phyloP scores from a whole-genome alignment of 2,329 filamentous ascomycete species.

The Magnaporthiopsis incrustans region DNA sequence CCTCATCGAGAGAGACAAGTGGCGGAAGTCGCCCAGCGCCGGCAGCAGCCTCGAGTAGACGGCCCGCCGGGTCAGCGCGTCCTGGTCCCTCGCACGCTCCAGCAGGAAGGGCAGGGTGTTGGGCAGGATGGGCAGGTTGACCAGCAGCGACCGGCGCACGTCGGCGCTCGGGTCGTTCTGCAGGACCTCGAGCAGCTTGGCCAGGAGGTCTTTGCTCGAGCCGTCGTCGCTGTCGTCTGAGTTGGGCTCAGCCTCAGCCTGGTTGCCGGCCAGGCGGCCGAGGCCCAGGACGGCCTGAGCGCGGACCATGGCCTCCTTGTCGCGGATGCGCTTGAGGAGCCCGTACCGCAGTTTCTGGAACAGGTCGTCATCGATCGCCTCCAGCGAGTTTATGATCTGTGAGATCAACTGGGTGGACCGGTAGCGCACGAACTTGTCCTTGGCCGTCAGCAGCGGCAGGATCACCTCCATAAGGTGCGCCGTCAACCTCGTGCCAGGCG shows the following conservation, averaged over 20 bases:
- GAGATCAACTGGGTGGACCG: conserved; percentile 83
- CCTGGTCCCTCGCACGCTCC: conserved; percentile 83
- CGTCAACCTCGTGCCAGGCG: conserved; percentile 73
- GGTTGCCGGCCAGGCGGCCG: conserved; percentile 73
- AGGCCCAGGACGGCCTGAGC: conserved; percentile 87
- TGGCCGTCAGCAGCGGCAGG: conserved; percentile 69
- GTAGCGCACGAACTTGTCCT: conserved; percentile 90
- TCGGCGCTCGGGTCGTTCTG: conserved; percentile 94
- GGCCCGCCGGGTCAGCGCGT: conserved; percentile 73
- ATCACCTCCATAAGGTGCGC: conserved; percentile 65
- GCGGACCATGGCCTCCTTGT: conserved; percentile 89
- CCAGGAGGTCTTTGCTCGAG: conserved; percentile 60
- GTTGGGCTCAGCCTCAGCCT: conserved; percentile 61
- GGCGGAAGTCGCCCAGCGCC: conserved; percentile 85
- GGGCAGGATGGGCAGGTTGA: conserved; percentile 83
- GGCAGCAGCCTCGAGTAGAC: conserved; percentile 84
- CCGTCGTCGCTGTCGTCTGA: conserved; percentile 61
- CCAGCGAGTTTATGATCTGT: conserved; percentile 85
- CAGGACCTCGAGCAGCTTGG: conserved; percentile 78
- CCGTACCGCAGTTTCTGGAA: conserved; percentile 76
- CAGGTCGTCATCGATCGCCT: conserved; percentile 84
- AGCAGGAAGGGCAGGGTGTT: conserved; percentile 78
- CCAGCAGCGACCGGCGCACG: conserved; percentile 76
- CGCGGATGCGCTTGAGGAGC: conserved; percentile 75
- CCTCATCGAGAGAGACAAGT: conserved; percentile 85